phyloP scores from a whole-genome alignment of 1,284 basidiomycete species.

The Sanghuangporus sanghuang region DNA sequence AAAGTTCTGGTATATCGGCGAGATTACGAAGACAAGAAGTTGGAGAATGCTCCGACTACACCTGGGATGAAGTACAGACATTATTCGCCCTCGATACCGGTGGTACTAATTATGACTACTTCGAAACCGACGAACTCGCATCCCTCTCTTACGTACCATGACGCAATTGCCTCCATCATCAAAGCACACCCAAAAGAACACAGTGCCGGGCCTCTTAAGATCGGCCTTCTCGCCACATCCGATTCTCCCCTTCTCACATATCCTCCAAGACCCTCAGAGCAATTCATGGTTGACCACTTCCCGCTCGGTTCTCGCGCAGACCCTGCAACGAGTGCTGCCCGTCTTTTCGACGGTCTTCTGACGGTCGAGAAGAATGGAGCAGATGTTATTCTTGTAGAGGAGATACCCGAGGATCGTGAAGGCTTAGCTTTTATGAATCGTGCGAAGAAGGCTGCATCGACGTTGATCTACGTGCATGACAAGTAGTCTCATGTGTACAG shows the following conservation, averaged over 20 bases:
- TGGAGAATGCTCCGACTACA: slow-evolving; percentile 82
- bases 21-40: slow-evolving; percentile 60
- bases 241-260: slow-evolving; percentile 52
- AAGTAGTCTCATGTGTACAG: neutral
- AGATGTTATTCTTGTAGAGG: slow-evolving; percentile 86
- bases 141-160: slow-evolving; percentile 26
- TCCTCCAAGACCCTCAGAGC: slow-evolving; percentile 43
- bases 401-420: slow-evolving; percentile 74
- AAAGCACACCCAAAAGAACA: slow-evolving; percentile 30
- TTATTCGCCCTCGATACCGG: slow-evolving; percentile 87
- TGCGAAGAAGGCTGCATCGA: slow-evolving; percentile 89
- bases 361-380: slow-evolving; percentile 74
- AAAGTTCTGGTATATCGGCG: slow-evolving; percentile 70
- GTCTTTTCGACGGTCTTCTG: slow-evolving; percentile 86
- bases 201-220: slow-evolving; percentile 28
- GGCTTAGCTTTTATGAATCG: slow-evolving; percentile 97
- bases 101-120: slow-evolving; percentile 64
- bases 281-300: slow-evolving; percentile 39
- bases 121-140: slow-evolving; percentile 33
- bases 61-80: slow-evolving; percentile 99
- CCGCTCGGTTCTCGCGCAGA: slow-evolving; percentile 59
- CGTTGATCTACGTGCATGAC: slow-evolving; percentile 25
- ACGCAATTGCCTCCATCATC: slow-evolving; percentile 30
- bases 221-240: slow-evolving; percentile 68
- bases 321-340: slow-evolving; percentile 69